Evolutionary conservation across 495 filamentous ascomycete genomes (phyloP), one percentile per base, ranked within the genome.

Genomic region (Penicillium diatomitis): DNA sequence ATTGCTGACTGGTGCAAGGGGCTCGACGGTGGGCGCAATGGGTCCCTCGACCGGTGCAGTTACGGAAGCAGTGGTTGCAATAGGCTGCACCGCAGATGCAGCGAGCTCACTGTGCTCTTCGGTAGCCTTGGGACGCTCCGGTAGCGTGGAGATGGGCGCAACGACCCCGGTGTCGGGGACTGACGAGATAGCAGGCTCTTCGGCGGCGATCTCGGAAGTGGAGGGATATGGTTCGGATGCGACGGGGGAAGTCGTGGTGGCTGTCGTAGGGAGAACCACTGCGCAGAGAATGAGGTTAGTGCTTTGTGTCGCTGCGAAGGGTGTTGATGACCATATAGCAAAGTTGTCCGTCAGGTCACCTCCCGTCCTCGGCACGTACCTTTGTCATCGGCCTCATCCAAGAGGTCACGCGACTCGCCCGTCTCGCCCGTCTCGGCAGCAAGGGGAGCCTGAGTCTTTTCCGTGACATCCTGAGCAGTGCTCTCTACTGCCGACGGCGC

Each of bases 111-210:
- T 20, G 34, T 6, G 34, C 38, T 49, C 47, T 29, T 60, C 60
- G 20, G 51, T 36, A 39, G 59, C 48, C 50, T 69, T 69, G 33
- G 60, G 56, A 20, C 61, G 67, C 47, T 71, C 66, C 10, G 63
- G 56, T 8, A 69, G 53, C 30, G 51, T 49, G 35, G 46, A 47
- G 5, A 33, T 37, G 27, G 44, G 44, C n/a, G 52, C 31, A 29
- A 32, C 38, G 5, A 48, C 50, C n/a, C 44, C 53, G 32, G 41
- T 43, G 12, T 38, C 47, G 4, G 44, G 41, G n/a, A 44, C 49
- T 27, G 51, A 38, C 2, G 51, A 38, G 34, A 50, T 47, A 10
- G 54, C 50, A 8, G 56, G 47, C 39, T 61, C 61, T 42, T 55
- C 50, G 34, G 58, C 41, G 47, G 44, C 44, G 8, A 53, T 40